Evolutionary conservation across 331 rosid species (phyloP).

Genomic region (Ulmus americana): DNA sequence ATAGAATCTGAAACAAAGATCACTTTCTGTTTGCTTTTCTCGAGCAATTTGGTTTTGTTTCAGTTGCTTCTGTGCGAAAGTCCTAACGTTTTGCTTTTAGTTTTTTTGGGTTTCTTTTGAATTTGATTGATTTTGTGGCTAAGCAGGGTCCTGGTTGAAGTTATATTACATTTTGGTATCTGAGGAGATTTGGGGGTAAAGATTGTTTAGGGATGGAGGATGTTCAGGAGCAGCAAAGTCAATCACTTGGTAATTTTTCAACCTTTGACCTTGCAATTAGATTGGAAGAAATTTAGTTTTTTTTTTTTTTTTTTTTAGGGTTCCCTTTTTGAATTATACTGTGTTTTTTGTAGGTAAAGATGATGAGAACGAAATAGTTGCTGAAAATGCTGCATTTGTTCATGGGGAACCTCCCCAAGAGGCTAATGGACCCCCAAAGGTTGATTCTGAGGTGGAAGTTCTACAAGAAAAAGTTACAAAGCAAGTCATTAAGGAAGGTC

Average conservation of each 20-base stretch:
- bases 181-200: slow-evolving; percentile 17
- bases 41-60: neutral
- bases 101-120: neutral
- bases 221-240: slow-evolving; percentile 43
- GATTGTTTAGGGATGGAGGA: slow-evolving; percentile 43
- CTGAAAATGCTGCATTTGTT: slow-evolving; percentile 52
- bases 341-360: slow-evolving; percentile 36
- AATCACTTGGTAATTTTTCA: slow-evolving; percentile 36
- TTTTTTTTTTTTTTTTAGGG: too few species aligned
- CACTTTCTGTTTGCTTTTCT: neutral
- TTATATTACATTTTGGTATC: slow-evolving; percentile 2
- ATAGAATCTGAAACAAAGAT: too few species aligned
- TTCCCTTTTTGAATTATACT: too few species aligned
- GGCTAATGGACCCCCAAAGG: slow-evolving; percentile 53
- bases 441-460: slow-evolving; percentile 62
- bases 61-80: neutral
- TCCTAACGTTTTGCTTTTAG: neutral
- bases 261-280: neutral
- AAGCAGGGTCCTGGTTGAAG: neutral
- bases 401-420: slow-evolving; percentile 55
- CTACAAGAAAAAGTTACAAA: slow-evolving; percentile 82
- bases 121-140: neutral
- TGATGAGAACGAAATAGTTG: slow-evolving; percentile 45
- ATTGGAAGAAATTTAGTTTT: neutral
- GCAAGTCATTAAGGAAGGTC: slow-evolving; percentile 79